These are phyloP conservation scores for Paecilomyces variotii DNA, from an alignment of 2,329 filamentous ascomycete species.

Conservation along the genomic window DNA sequence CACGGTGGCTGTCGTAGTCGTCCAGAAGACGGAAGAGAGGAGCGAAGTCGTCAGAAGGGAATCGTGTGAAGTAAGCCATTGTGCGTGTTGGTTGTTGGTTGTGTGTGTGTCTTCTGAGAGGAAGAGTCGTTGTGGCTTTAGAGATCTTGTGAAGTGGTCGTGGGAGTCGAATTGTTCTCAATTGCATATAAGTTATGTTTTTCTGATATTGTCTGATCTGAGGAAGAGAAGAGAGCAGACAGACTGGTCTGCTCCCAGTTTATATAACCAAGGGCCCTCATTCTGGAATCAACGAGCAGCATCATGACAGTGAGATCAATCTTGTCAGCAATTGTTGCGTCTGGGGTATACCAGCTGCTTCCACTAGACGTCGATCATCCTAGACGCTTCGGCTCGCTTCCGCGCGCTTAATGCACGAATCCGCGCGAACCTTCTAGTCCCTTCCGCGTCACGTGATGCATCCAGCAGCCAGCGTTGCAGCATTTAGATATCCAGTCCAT, in stretches of 20 bases:
- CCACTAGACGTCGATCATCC: slow-evolving; percentile 8
- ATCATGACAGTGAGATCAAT: background rate
- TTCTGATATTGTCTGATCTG: slow-evolving; percentile 6
- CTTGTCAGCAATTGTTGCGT: background rate
- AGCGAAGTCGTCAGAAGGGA: slow-evolving; percentile 25
- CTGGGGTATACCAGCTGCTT: slow-evolving; percentile 5
- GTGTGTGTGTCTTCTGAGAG: background rate
- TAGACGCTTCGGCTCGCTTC: slow-evolving; percentile 6
- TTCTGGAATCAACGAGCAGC: background rate
- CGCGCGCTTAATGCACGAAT: background rate
- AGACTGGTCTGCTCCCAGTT: background rate
- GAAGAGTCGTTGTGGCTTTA: slow-evolving; percentile 6
- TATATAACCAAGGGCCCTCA: background rate
- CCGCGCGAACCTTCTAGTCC: background rate
- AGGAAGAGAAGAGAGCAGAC: slow-evolving; percentile 10
- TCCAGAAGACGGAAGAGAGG: slow-evolving; percentile 38
- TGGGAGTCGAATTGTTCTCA: background rate
- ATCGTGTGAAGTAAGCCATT: slow-evolving; percentile 34
- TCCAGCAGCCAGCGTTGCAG: background rate
- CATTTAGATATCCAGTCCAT: background rate
- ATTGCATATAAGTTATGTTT: slow-evolving; percentile 11
- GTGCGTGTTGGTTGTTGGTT: slow-evolving; percentile 12
- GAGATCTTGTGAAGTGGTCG: slow-evolving; percentile 3
- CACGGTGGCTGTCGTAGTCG: slow-evolving; percentile 30
- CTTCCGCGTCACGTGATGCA: background rate